A percentile compares a stretch with the other conserved stretches of the same genome.
These are phyloP conservation scores for Umbelopsis ramanniana DNA, from an alignment of 192 early-diverging fungal species.

Conservation along the genomic window DNA sequence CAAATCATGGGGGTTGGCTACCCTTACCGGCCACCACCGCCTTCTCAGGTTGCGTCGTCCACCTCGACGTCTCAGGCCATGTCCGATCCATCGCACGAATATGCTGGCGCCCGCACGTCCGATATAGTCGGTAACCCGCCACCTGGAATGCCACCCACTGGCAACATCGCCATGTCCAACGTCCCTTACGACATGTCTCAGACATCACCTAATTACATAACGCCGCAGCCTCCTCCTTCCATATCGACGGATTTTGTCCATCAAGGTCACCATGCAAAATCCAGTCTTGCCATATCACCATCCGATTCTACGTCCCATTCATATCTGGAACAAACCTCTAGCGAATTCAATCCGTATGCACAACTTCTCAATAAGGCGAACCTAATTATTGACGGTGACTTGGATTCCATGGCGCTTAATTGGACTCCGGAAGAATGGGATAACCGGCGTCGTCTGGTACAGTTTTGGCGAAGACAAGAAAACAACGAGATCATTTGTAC, in stretches of 20 bases:
- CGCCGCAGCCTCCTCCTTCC: neutral
- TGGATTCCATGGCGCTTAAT: constrained; percentile 65
- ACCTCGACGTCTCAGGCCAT: neutral
- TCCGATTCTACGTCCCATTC: constrained; percentile 22
- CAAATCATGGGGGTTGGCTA: constrained; percentile 24
- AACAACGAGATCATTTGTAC: constrained; percentile 66
- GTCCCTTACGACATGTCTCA: constrained; percentile 10
- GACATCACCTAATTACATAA: constrained; percentile 14
- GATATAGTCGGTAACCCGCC: neutral
- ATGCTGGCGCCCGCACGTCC: neutral
- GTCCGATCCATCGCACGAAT: neutral
- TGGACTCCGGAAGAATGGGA: constrained; percentile 68
- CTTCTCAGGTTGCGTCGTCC: neutral
- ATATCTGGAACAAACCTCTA: constrained; percentile 13
- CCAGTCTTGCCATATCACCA: constrained; percentile 12
- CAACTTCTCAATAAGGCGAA: constrained; percentile 74
- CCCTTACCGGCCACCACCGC: constrained; percentile 21
- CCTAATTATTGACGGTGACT: constrained; percentile 63
- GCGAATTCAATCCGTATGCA: constrained; percentile 53
- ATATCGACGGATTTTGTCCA: neutral
- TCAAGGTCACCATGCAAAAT: neutral
- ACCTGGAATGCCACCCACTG: constrained; percentile 4
- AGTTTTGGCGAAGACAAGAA: constrained; percentile 71
- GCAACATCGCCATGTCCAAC: neutral
- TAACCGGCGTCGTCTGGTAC: constrained; percentile 65